phyloP scores from a whole-genome alignment of 2,329 filamentous ascomycete species.

The Paramyrothecium sp. region DNA sequence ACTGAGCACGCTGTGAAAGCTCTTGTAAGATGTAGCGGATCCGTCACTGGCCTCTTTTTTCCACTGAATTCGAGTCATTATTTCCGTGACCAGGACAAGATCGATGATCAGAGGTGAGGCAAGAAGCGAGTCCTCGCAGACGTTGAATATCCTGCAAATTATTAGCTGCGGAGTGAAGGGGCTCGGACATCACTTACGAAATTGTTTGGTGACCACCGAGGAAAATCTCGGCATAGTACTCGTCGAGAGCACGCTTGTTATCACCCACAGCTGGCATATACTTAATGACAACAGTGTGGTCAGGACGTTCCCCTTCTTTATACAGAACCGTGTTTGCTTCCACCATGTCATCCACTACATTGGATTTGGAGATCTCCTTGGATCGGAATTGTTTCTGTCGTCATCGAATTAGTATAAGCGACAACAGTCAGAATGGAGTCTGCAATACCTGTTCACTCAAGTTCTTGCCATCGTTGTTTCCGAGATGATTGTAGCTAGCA shows the following conservation, averaged over 20 bases:
- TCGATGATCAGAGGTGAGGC: slow-evolving; percentile 97
- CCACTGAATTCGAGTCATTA: slow-evolving; percentile 99
- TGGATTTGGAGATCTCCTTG: slow-evolving; percentile 99
- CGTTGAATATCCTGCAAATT: slow-evolving; percentile 81
- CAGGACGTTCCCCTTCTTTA: slow-evolving; percentile 87
- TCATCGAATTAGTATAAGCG: neutral
- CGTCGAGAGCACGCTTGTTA: slow-evolving; percentile 97
- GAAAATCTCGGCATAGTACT: slow-evolving; percentile 99
- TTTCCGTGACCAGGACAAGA: slow-evolving; percentile 86
- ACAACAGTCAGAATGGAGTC: slow-evolving; percentile 42
- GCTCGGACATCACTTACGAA: slow-evolving; percentile 57
- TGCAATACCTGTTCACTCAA: slow-evolving; percentile 50
- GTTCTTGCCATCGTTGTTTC: slow-evolving; percentile 99
- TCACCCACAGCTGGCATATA: slow-evolving; percentile 99
- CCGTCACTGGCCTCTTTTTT: slow-evolving; percentile 54
- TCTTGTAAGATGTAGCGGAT: slow-evolving; percentile 66
- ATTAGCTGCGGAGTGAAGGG: slow-evolving; percentile 15
- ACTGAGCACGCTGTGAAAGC: slow-evolving; percentile 95
- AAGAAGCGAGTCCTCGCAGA: slow-evolving; percentile 96
- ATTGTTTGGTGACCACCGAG: slow-evolving; percentile 98
- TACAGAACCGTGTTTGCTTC: slow-evolving; percentile 92
- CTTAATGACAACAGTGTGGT: slow-evolving; percentile 99
- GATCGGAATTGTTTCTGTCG: slow-evolving; percentile 98
- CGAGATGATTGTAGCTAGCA: slow-evolving; percentile 98
- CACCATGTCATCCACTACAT: slow-evolving; percentile 99